Conservation (phyloP, 2,329 filamentous ascomycete species). For the Thelonectria olida region DNA sequence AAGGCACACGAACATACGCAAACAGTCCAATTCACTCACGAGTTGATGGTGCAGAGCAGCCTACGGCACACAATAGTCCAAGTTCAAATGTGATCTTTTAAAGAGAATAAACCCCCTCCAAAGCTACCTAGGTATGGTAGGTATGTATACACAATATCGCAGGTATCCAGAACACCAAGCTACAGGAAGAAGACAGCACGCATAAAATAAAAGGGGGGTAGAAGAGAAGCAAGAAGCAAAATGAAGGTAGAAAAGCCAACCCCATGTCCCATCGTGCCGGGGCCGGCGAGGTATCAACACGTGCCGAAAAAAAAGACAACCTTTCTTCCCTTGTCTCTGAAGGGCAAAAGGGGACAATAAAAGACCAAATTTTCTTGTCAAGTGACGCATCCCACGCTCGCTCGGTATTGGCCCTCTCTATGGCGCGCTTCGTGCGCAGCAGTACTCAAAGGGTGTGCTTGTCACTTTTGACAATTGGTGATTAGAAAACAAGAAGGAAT, state of each 20-base stretch:
- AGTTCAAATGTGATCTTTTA: constrained; percentile 12
- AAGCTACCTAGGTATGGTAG: neutral
- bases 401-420: too few species aligned
- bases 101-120: constrained; percentile 14
- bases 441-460: too few species aligned
- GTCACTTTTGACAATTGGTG: too few species aligned
- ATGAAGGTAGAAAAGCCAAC: constrained; percentile 14
- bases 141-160: constrained; percentile 33
- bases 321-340: too few species aligned
- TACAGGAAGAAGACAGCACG: constrained; percentile 31
- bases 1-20: too few species aligned
- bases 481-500: neutral
- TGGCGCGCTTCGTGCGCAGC: too few species aligned
- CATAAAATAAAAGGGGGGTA: neutral
- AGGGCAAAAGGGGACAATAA: neutral
- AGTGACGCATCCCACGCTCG: too few species aligned
- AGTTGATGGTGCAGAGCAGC: too few species aligned
- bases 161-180: constrained; percentile 51
- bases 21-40: too few species aligned
- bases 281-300: constrained; percentile 37
- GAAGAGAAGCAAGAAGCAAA: constrained; percentile 14
- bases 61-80: neutral
- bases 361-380: too few species aligned
- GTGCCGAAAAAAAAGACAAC: constrained; percentile 21
- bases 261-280: constrained; percentile 12